Evolutionary conservation across 768 basidiomycete species (phyloP).

Genomic region (Termitomyces sp.): DNA sequence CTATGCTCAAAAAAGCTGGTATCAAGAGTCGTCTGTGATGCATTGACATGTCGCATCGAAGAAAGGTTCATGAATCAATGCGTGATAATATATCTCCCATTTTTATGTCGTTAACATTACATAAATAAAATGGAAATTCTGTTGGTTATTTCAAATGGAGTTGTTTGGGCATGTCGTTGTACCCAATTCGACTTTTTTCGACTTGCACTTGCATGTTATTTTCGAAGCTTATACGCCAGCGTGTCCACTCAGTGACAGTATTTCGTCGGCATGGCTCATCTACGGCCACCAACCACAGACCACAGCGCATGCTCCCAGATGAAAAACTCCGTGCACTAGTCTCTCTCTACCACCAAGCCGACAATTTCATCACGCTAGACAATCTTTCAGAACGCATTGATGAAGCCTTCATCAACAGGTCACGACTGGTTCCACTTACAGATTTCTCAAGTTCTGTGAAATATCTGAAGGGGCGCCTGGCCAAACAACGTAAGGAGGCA

Average conservation of each 20-base stretch:
- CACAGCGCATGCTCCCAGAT: conserved; percentile 40
- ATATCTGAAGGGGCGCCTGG: conserved; percentile 16
- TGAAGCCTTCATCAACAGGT: conserved; percentile 41
- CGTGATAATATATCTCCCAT: too few relatives aligned
- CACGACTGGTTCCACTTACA: background rate
- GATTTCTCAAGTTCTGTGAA: conserved; percentile 8
- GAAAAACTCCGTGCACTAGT: conserved; percentile 70
- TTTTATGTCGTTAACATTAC: too few relatives aligned
- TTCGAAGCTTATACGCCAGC: conserved; percentile 13
- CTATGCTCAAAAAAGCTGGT: conserved; percentile 54
- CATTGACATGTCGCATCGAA: too few relatives aligned
- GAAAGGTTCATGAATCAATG: too few relatives aligned
- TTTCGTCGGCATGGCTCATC: conserved; percentile 19
- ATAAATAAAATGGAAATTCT: too few relatives aligned
- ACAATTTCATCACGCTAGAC: conserved; percentile 65
- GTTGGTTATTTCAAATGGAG: too few relatives aligned
- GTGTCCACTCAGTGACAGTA: background rate
- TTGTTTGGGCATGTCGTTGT: too few relatives aligned
- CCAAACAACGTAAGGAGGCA: conserved; percentile 26
- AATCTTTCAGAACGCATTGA: conserved; percentile 66
- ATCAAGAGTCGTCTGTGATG: conserved; percentile 48
- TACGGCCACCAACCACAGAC: conserved; percentile 17
- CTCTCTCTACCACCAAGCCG: conserved; percentile 74
- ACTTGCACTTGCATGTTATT: conserved; percentile 10
- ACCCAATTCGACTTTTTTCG: background rate